These are phyloP conservation scores for Taiwanofungus camphoratus DNA, from an alignment of 1,284 basidiomycete genomes.

Conservation along the genomic window DNA sequence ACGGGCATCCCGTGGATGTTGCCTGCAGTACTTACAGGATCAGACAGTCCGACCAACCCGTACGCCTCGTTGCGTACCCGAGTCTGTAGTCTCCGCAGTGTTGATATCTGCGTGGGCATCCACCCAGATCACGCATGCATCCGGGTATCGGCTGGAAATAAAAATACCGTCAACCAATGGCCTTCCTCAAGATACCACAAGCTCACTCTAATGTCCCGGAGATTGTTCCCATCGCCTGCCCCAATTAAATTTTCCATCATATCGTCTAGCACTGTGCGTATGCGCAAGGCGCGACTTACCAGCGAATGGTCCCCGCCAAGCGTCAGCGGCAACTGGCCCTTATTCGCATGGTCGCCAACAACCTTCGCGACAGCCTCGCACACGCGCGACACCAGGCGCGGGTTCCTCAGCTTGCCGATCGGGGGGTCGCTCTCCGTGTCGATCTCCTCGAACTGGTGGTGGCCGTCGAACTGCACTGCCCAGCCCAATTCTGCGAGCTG, in stretches of 20 bases:
- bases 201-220: conserved; percentile 73
- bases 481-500: conserved; percentile 83
- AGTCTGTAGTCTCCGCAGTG: conserved; percentile 79
- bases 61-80: too few relatives aligned
- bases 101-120: conserved; percentile 97
- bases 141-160: conserved; percentile 52
- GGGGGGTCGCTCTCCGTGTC: conserved; percentile 65
- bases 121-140: conserved; percentile 88
- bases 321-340: conserved; percentile 83
- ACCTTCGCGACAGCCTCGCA: conserved; percentile 74
- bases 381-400: conserved; percentile 81
- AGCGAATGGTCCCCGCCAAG: conserved; percentile 97
- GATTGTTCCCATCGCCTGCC: conserved; percentile 87
- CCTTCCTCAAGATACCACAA: neutral
- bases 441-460: conserved; percentile 85
- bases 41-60: too few relatives aligned
- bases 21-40: conserved; percentile 46
- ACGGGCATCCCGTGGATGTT: conserved; percentile 99
- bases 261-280: conserved; percentile 4
- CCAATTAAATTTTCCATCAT: neutral
- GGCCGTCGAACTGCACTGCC: conserved; percentile 84
- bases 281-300: conserved; percentile 40
- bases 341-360: conserved; percentile 70
- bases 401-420: conserved; percentile 87
- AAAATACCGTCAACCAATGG: neutral